Conservation (phyloP, 805 yeast species). For the Pichia manshurica region DNA sequence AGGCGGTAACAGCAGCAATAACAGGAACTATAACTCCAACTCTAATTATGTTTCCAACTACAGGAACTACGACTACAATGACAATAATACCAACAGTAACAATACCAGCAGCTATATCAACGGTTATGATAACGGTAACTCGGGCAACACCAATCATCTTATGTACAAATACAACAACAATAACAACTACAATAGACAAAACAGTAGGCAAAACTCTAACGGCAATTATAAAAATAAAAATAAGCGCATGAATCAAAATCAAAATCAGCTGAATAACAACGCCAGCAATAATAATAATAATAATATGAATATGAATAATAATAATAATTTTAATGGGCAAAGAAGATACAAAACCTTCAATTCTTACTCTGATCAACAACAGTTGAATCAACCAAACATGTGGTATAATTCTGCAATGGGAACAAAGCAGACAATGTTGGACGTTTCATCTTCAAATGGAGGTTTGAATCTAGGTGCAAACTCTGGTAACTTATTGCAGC, state of each 20-base stretch:
- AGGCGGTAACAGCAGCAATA: background rate
- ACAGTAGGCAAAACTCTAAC: background rate
- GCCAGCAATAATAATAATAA: conserved; percentile 1
- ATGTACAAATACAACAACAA: background rate
- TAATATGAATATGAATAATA: too few species aligned
- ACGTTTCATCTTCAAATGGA: background rate
- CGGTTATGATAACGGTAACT: background rate
- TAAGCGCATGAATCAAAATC: background rate
- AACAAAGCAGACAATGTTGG: background rate
- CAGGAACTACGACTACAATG: background rate
- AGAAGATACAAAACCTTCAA: conserved; percentile 2
- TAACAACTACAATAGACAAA: background rate
- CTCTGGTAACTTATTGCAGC: conserved; percentile 5
- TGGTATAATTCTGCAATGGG: background rate
- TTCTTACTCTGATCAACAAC: background rate
- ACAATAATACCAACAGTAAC: background rate
- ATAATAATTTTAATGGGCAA: background rate
- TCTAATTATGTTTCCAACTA: background rate
- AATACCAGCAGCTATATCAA: background rate
- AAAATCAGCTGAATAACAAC: background rate
- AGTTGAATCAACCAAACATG: background rate
- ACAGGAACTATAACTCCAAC: conserved; percentile 4
- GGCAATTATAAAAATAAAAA: conserved; percentile 9
- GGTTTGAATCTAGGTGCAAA: background rate
- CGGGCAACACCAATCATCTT: background rate